Percentiles rank a stretch among this genome's conserved stretches.
Conservation (phyloP, 1,284 basidiomycete species). For the Apiotrichum akiyoshidainum region DNA sequence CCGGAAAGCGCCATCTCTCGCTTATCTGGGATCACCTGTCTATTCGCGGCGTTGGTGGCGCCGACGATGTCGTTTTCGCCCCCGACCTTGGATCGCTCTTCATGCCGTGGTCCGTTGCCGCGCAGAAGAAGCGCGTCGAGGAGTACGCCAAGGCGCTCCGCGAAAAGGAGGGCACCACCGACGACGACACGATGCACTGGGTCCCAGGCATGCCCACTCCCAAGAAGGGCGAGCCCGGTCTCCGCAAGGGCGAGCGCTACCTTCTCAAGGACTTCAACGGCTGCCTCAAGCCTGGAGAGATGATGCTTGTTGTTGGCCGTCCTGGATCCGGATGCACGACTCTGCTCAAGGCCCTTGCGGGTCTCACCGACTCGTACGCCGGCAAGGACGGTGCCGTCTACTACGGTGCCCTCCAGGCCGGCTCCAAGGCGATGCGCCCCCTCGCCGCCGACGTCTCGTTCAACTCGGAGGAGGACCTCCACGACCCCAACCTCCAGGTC, state of each 20-base stretch:
- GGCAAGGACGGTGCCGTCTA: conserved; percentile 50
- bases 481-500: conserved; percentile 45
- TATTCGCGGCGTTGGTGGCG: conserved; percentile 37
- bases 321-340: conserved; percentile 53
- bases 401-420: conserved; percentile 45
- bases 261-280: conserved; percentile 41
- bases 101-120: conserved; percentile 31
- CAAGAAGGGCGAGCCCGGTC: conserved; percentile 29
- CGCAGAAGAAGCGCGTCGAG: conserved; percentile 35
- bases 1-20: conserved; percentile 20
- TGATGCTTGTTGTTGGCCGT: conserved; percentile 49
- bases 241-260: conserved; percentile 41
- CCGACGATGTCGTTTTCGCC: conserved; percentile 39
- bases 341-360: conserved; percentile 52
- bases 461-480: conserved; percentile 46
- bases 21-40: conserved; percentile 38
- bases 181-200: neutral
- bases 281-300: conserved; percentile 43
- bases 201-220: neutral
- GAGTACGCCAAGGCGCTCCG: conserved; percentile 21
- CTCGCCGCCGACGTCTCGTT: conserved; percentile 25
- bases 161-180: conserved; percentile 4
- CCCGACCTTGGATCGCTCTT: conserved; percentile 38
- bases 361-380: conserved; percentile 49
- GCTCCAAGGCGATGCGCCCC: conserved; percentile 11